Conservation (phyloP, 768 basidiomycete species). For the Hebeloma cylindrosporum region DNA sequence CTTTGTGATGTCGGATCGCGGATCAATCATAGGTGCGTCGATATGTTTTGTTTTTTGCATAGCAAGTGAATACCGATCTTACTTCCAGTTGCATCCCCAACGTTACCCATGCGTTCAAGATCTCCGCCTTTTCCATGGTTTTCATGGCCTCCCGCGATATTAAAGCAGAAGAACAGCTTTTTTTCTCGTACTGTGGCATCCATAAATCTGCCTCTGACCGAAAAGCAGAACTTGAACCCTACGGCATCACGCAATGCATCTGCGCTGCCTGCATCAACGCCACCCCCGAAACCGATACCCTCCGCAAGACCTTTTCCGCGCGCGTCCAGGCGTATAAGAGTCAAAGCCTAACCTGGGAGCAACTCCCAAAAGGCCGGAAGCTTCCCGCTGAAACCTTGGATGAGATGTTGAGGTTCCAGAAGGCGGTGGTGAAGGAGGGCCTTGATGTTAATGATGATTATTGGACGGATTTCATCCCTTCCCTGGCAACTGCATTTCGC, state of each 20-base stretch:
- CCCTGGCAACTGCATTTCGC: no score
- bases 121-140: conserved; percentile 27
- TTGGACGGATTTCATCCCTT: no score
- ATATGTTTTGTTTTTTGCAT: neutral
- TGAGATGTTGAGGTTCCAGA: no score
- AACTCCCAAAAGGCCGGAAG: no score
- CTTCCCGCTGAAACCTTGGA: no score
- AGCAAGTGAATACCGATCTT: neutral
- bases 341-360: no score
- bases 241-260: conserved; percentile 34
- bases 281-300: conserved; percentile 18
- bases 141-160: conserved; percentile 30
- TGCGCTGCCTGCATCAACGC: conserved; percentile 33
- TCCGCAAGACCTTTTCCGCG: no score
- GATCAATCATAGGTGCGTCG: conserved; percentile 26
- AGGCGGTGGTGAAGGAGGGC: no score
- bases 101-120: conserved; percentile 20
- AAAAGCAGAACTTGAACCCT: conserved; percentile 25
- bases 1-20: conserved; percentile 22
- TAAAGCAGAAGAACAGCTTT: conserved; percentile 33
- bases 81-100: conserved; percentile 27
- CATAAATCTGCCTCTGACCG: conserved; percentile 19
- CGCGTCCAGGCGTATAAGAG: no score
- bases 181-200: conserved; percentile 25
- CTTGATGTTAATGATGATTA: no score